Evolutionary conservation across 139 green algal genomes (phyloP).

Genomic region (Tetraselmis striata): DNA sequence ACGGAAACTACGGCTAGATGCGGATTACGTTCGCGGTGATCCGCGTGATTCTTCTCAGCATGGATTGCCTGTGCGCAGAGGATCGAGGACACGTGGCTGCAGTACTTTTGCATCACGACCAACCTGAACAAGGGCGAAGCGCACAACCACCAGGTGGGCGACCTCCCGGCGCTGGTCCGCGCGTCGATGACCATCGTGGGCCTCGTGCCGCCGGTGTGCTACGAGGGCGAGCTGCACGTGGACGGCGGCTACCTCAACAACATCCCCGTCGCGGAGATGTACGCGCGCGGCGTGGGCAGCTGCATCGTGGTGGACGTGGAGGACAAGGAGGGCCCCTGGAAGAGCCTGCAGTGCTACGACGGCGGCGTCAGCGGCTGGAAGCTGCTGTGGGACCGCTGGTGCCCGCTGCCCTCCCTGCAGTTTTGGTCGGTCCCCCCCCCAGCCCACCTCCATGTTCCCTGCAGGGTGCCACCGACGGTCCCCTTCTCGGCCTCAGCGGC

Average conservation of each 20-base stretch:
- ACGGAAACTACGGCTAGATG: too few species aligned
- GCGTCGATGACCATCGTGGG: slow-evolving; percentile 78
- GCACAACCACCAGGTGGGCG: slow-evolving; percentile 39
- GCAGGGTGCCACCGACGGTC: background rate
- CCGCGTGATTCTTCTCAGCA: too few species aligned
- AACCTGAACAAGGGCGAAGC: slow-evolving; percentile 55
- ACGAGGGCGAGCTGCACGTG: slow-evolving; percentile 62
- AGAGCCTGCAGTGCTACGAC: slow-evolving; percentile 54
- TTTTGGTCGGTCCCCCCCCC: background rate
- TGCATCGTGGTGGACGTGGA: slow-evolving; percentile 74
- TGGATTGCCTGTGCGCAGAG: too few species aligned
- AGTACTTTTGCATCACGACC: slow-evolving; percentile 71
- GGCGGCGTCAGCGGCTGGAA: slow-evolving; percentile 64
- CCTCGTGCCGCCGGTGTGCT: slow-evolving; percentile 61
- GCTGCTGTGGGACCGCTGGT: slow-evolving; percentile 70
- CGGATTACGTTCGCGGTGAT: too few species aligned
- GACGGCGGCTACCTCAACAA: slow-evolving; percentile 73
- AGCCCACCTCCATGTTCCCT: background rate
- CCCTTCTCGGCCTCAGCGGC: too few species aligned
- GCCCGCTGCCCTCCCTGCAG: slow-evolving; percentile 38
- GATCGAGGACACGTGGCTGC: slow-evolving; percentile 79
- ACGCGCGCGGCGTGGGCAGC: slow-evolving; percentile 54
- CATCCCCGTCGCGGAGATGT: slow-evolving; percentile 67
- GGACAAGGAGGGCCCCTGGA: slow-evolving; percentile 60
- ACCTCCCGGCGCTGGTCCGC: slow-evolving; percentile 38